Base-by-base conservation (phyloP, 2,329 filamentous ascomycete species). In the Thielaviopsis ethacetica region DNA sequence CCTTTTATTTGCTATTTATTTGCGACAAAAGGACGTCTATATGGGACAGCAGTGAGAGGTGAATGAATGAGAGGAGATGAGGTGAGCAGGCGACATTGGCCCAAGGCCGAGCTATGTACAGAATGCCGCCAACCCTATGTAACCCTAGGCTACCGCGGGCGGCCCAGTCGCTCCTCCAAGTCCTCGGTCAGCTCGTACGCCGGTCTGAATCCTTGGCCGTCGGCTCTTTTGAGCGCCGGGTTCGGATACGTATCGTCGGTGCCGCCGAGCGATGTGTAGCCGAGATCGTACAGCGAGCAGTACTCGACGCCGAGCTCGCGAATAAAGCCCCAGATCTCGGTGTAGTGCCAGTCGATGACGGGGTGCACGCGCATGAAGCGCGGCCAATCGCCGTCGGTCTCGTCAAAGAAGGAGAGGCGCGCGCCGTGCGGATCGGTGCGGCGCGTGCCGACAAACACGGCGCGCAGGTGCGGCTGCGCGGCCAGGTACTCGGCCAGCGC, bases 281-380 rank as follows among this genome's bases (percentile, higher is more conserved):
- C 91, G 64, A 69, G 67, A 68, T 96, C 89, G 70, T 98, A 98
- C 26, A 98, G 75, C 12, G 76, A 73, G 70, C 93, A 97, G 68
- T 95, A 98, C 5, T 84, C 83, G 27, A 97, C 83, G 1, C 82
- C 77, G 30, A 97, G 73, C 66, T 86, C 83, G 30, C 85, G 80
- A 62, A 94, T 86, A 68, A 94, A 93, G 51, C 84, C 82, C 93
- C 93, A 97, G 58, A 97, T 91, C 70, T 97, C 91, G 12, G 82
- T 81, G 70, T 96, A 95, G 69, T 93, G 88, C 93, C 93, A 98
- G 71, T 98, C 93, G 67, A 98, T 91, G 10, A 98, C 87, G 0
- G 93, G 91, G 71, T 98, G 90, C 62, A 97, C 78, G 61, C 93
- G 82, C 84, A 97, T 91, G 67, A 97, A 95, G 51, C 77, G 74